These are phyloP conservation scores for Phyllosticta ampelicida DNA, from an alignment of 2,329 filamentous ascomycete genomes.

Conservation along the genomic window DNA sequence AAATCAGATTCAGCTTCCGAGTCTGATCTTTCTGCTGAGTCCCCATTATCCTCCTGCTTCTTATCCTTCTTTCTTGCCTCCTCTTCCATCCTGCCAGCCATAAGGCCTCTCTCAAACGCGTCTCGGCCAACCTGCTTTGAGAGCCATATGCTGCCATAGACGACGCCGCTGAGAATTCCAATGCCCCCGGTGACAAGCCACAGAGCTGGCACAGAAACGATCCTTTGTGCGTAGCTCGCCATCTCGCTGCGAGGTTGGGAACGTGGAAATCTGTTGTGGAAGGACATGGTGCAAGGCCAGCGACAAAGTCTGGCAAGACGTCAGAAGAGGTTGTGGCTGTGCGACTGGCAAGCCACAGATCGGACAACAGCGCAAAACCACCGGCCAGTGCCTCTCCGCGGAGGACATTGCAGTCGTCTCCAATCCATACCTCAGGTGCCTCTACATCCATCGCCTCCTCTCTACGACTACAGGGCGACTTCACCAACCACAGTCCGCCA, in stretches of 20 bases:
- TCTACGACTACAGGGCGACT: conserved; percentile 1
- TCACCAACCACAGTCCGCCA: not conserved
- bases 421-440: not conserved
- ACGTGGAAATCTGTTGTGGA: not conserved
- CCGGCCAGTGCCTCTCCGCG: not conserved
- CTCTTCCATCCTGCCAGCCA: conserved; percentile 11
- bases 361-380: not conserved
- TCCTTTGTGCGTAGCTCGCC: not conserved
- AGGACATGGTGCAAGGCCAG: not conserved
- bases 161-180: conserved; percentile 5
- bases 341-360: not conserved
- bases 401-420: not conserved
- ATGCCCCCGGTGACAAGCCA: conserved; percentile 5
- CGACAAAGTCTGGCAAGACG: conserved; percentile 1
- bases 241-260: not conserved
- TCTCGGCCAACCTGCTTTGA: conserved; percentile 1
- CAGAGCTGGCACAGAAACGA: not conserved
- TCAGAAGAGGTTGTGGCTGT: not conserved
- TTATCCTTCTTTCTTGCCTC: conserved; percentile 11
- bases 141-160: conserved; percentile 3
- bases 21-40: conserved; percentile 30
- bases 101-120: conserved; percentile 1
- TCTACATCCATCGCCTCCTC: not conserved
- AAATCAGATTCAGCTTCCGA: conserved; percentile 26
- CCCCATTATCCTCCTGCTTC: too few relatives aligned